A percentile compares a stretch with the other conserved stretches of the same genome.
These are phyloP conservation scores for Penstemon barbatus DNA, from an alignment of 257 asterid species.

Conservation along the genomic window DNA sequence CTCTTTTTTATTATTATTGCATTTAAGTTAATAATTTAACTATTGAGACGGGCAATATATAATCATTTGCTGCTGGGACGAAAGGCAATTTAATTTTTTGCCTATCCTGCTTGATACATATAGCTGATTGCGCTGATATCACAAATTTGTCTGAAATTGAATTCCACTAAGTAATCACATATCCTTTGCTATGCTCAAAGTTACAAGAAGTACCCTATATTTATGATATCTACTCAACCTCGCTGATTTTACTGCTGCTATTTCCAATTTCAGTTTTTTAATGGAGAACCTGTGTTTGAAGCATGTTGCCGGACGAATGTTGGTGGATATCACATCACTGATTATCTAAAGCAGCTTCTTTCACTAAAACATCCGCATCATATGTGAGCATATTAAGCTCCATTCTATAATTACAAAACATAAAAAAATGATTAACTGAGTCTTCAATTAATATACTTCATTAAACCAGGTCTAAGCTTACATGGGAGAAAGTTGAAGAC, in stretches of 20 bases:
- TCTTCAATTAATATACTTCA: slow-evolving; percentile 26
- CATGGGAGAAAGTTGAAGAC: slow-evolving; percentile 99
- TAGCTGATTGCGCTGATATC: too few relatives aligned
- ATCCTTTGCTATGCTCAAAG: slow-evolving; percentile 1
- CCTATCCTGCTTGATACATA: too few relatives aligned
- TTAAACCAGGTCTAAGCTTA: slow-evolving; percentile 68
- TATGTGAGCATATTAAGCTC: slow-evolving; percentile 54
- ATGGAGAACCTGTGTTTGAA: slow-evolving; percentile 93
- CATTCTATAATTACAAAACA: slow-evolving; percentile 16
- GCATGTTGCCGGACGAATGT: slow-evolving; percentile 91
- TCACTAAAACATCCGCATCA: slow-evolving; percentile 99
- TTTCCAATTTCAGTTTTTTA: slow-evolving; percentile 59
- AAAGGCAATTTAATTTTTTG: too few relatives aligned
- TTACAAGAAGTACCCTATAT: slow-evolving; percentile 13
- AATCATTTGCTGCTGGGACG: too few relatives aligned
- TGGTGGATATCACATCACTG: slow-evolving; percentile 96
- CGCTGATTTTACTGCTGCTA: too few relatives aligned
- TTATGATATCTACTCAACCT: not conserved
- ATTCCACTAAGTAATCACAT: too few relatives aligned
- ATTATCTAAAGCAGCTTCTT: slow-evolving; percentile 93
- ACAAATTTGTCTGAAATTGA: too few relatives aligned
- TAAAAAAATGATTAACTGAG: slow-evolving; percentile 25
- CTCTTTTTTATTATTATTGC: not conserved
- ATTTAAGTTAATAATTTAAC: not conserved
- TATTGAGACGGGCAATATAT: not conserved